Evolutionary conservation across 2,329 filamentous ascomycete genomes (phyloP).

Genomic region (Tolypocladium ophioglossoides): DNA sequence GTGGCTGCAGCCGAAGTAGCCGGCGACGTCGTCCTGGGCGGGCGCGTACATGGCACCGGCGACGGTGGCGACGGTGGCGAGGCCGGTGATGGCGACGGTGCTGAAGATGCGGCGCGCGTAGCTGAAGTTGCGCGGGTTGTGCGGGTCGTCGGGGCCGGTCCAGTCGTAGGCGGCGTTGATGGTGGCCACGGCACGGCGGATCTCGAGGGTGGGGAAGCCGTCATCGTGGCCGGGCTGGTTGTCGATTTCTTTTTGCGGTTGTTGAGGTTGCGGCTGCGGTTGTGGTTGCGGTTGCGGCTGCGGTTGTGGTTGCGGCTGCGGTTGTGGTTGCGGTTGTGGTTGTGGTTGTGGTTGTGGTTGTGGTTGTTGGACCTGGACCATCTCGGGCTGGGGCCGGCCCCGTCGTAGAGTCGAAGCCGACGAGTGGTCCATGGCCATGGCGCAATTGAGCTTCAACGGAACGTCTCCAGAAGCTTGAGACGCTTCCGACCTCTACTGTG

Average conservation of each 20-base stretch:
- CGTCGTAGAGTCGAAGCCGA: background rate
- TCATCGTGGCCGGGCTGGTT: background rate
- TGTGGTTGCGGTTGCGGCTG: no score
- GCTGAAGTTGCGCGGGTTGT: conserved; percentile 76
- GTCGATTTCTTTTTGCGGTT: background rate
- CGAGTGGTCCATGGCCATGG: background rate
- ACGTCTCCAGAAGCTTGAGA: background rate
- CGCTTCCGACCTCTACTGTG: background rate
- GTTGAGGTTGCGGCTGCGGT: no score
- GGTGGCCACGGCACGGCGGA: conserved; percentile 9
- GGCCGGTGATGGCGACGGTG: conserved; percentile 64
- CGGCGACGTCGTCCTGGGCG: conserved; percentile 12
- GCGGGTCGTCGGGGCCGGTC: conserved; percentile 48
- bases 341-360: background rate
- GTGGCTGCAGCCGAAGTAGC: conserved; percentile 8
- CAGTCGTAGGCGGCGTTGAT: conserved; percentile 17
- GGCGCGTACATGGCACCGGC: conserved; percentile 21
- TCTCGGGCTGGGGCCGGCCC: conserved; percentile 1
- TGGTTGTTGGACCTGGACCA: background rate
- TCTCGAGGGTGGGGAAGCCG: conserved; percentile 1
- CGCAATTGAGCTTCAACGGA: background rate
- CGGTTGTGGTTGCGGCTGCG: no score
- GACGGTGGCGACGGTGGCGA: conserved; percentile 43
- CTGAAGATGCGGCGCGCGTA: conserved; percentile 65
- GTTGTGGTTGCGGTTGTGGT: no score